These are phyloP conservation scores for Nasturtium officinale DNA, from an alignment of 345 rosid genomes.

Conservation along the genomic window DNA sequence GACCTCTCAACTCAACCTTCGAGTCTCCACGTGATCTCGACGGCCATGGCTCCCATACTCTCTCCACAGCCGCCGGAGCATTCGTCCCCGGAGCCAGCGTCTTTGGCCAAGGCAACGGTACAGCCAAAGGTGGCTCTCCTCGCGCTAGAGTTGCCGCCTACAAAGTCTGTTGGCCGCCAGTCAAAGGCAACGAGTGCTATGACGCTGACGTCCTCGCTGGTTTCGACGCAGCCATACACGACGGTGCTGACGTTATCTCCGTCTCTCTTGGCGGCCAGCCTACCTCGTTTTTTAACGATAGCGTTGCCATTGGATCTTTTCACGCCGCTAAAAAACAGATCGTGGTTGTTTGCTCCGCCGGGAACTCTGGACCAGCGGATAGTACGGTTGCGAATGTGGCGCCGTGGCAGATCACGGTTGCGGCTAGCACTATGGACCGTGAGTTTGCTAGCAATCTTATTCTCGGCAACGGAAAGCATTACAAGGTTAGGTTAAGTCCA, in stretches of 20 bases:
- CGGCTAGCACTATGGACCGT: constrained; percentile 85
- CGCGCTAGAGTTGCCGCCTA: constrained; percentile 81
- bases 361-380: constrained; percentile 78
- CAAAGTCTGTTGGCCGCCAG: constrained; percentile 76
- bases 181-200: constrained; percentile 56
- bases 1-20: constrained; percentile 52
- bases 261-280: constrained; percentile 66
- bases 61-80: constrained; percentile 81
- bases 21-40: constrained; percentile 70
- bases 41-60: constrained; percentile 91
- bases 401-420: constrained; percentile 91
- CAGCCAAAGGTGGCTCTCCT: constrained; percentile 88
- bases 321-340: constrained; percentile 70
- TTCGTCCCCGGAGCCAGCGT: constrained; percentile 59
- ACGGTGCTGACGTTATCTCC: constrained; percentile 77
- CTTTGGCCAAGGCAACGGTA: constrained; percentile 61
- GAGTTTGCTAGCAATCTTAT: constrained; percentile 70
- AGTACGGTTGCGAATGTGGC: constrained; percentile 67
- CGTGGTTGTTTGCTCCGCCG: constrained; percentile 72
- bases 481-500: constrained; percentile 61
- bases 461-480: constrained; percentile 56
- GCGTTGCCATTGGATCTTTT: constrained; percentile 74
- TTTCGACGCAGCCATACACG: constrained; percentile 73
- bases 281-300: constrained; percentile 52
- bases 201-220: constrained; percentile 73